These are phyloP conservation scores for Citeromyces matritensis DNA, from an alignment of 805 yeast genomes.

Conservation along the genomic window DNA sequence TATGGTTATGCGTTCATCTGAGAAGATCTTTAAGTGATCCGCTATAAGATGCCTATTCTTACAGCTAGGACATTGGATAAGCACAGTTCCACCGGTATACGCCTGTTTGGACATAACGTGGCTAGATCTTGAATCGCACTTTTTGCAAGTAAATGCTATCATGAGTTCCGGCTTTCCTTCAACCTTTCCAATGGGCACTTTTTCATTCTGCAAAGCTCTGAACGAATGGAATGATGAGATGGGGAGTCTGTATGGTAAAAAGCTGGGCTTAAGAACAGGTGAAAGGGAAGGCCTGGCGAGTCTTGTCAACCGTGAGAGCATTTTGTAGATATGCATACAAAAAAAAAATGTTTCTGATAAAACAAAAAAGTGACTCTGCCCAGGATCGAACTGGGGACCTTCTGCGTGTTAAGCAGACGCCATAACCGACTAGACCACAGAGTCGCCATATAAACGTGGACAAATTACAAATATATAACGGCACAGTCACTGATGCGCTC, in stretches of 20 bases:
- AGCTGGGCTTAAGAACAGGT: no score
- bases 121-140: slow-evolving; percentile 69
- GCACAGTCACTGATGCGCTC: no score
- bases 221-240: no score
- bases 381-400: slow-evolving; percentile 99
- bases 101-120: slow-evolving; percentile 92
- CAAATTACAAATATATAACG: no score
- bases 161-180: slow-evolving; percentile 67
- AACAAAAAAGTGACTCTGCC: slow-evolving; percentile 74
- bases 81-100: slow-evolving; percentile 71
- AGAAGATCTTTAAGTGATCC: slow-evolving; percentile 71
- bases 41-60: slow-evolving; percentile 81
- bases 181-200: no score
- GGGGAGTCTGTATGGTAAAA: no score
- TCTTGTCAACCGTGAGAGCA: no score
- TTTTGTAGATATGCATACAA: no score
- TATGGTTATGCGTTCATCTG: slow-evolving; percentile 63
- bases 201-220: no score
- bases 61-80: slow-evolving; percentile 88
- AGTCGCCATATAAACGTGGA: no score
- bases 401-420: slow-evolving; percentile 99
- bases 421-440: slow-evolving; percentile 99
- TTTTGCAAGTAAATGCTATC: slow-evolving; percentile 88
- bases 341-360: no score
- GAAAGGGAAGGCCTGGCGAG: no score